Evolutionary conservation across 2,329 filamentous ascomycete species (phyloP), one percentile per base, ranked within the genome.

Genomic region (Fusarium sarcochroum): DNA sequence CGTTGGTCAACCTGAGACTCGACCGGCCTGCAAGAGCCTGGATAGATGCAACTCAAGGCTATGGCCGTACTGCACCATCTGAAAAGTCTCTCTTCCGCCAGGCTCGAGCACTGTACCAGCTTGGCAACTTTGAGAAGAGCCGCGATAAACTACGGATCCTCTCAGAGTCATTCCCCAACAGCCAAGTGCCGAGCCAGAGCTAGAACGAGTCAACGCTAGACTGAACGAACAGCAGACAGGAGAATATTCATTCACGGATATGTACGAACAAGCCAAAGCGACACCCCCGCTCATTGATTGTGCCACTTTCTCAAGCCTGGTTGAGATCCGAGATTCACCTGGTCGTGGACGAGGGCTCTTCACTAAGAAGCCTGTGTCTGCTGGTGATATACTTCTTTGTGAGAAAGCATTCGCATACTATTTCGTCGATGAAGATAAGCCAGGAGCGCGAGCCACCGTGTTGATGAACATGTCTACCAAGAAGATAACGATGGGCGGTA

Each of bases 361-460:
- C 68, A 84, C 83, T 0, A 85, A 81, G 1, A 74, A 77, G 20
- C 68, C 76, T 0, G 83, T 89, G 3, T 77, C 78, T 37, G 80
- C 82, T 0, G 86, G 86, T 0, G 83, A 87, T 5, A 76, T 88
- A 3, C 72, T 89, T 1, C 68, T 89, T 2, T 88, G 85, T 46
- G 86, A 89, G 61, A 89, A 88, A 63, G 85, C 86, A 0, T 87
- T 88, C 67, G 73, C 74, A 0, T 80, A 86, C 69, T 76, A 63
- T 20, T 82, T 76, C 42, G 67, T 61, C 5, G 55, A 54, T 35
- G 76, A 63, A 34, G 73, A 69, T 5, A 67, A 71, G 10, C 68
- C 61, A 9, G 8, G 10, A 5, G 47, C 38, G 4, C 21, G 21
- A 7, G 49, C 37, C 9, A 73, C 56, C 2, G n/a, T 83, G 0